A percentile compares a stretch with the other conserved stretches of the same genome.
Conservation (phyloP, 192 early-diverging fungal species). For the Ramicandelaber brevisporus region DNA sequence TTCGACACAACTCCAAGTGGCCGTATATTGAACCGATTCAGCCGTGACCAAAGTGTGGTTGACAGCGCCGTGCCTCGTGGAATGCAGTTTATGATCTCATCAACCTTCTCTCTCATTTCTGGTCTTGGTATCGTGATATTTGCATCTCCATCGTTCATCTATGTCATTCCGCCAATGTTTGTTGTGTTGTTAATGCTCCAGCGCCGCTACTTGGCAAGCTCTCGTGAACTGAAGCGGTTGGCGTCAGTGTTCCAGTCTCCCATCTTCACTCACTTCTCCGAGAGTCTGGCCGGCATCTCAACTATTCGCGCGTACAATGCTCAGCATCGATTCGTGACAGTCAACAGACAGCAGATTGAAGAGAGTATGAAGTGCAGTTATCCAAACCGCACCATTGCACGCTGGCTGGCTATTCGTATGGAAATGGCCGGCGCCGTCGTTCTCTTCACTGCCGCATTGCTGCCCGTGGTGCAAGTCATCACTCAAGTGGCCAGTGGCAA, state of each 20-base stretch:
- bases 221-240: slow-evolving; percentile 55
- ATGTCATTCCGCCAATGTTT: slow-evolving; percentile 35
- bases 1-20: slow-evolving; percentile 42
- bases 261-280: slow-evolving; percentile 44
- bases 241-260: slow-evolving; percentile 46
- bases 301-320: slow-evolving; percentile 65
- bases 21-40: slow-evolving; percentile 36
- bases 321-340: slow-evolving; percentile 33
- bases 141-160: slow-evolving; percentile 26
- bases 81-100: slow-evolving; percentile 19
- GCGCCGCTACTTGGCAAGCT: slow-evolving; percentile 35
- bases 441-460: slow-evolving; percentile 37
- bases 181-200: slow-evolving; percentile 37
- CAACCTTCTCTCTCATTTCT: slow-evolving; percentile 1
- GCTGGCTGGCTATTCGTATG: slow-evolving; percentile 45
- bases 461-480: slow-evolving; percentile 21
- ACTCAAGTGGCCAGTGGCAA: too few relatives aligned
- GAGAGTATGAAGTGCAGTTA: slow-evolving; percentile 46
- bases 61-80: slow-evolving; percentile 23
- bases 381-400: slow-evolving; percentile 31
- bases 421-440: slow-evolving; percentile 37
- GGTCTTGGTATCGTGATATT: slow-evolving; percentile 2
- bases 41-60: slow-evolving; percentile 20
- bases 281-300: slow-evolving; percentile 39
- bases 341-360: slow-evolving; percentile 30